phyloP scores from a whole-genome alignment of 2,329 filamentous ascomycete genomes.

The Phialophora chinensis region DNA sequence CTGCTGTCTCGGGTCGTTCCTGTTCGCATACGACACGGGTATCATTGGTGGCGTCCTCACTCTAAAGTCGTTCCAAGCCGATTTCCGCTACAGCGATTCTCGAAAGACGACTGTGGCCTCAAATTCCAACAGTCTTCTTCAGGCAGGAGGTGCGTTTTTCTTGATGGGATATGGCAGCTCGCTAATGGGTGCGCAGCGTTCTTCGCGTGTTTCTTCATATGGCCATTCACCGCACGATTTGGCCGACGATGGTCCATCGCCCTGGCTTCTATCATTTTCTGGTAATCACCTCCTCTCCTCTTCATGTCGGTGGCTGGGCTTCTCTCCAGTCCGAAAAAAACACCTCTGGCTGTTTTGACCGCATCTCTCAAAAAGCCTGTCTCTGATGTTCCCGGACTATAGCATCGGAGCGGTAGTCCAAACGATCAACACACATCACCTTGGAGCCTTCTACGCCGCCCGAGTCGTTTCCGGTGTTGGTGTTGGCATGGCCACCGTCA shows the following conservation, averaged over 20 bases:
- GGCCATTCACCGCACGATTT: slow-evolving; percentile 30
- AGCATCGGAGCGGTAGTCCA: slow-evolving; percentile 40
- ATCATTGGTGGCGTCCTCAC: slow-evolving; percentile 55
- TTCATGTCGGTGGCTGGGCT: no score
- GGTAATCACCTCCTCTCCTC: no score
- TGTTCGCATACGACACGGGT: slow-evolving; percentile 52
- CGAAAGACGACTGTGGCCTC: slow-evolving; percentile 43
- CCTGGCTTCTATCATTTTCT: slow-evolving; percentile 27
- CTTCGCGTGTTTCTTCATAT: slow-evolving; percentile 29
- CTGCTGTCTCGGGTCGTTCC: slow-evolving; percentile 48
- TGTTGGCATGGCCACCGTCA: slow-evolving; percentile 50
- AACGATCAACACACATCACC: slow-evolving; percentile 42
- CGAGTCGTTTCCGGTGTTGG: slow-evolving; percentile 52
- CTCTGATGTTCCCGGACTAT: no score
- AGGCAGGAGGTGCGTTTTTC: slow-evolving; percentile 8
- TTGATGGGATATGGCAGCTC: not conserved
- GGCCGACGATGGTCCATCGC: slow-evolving; percentile 37
- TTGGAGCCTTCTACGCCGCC: slow-evolving; percentile 51
- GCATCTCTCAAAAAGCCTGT: no score
- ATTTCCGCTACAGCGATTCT: slow-evolving; percentile 48
- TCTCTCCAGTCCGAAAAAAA: no score
- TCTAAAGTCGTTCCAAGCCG: slow-evolving; percentile 50
- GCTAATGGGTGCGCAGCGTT: slow-evolving; percentile 12
- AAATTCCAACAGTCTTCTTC: slow-evolving; percentile 11
- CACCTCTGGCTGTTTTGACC: no score